These are phyloP conservation scores for Solanum chilense DNA, from an alignment of 257 asterid genomes.

Conservation along the genomic window DNA sequence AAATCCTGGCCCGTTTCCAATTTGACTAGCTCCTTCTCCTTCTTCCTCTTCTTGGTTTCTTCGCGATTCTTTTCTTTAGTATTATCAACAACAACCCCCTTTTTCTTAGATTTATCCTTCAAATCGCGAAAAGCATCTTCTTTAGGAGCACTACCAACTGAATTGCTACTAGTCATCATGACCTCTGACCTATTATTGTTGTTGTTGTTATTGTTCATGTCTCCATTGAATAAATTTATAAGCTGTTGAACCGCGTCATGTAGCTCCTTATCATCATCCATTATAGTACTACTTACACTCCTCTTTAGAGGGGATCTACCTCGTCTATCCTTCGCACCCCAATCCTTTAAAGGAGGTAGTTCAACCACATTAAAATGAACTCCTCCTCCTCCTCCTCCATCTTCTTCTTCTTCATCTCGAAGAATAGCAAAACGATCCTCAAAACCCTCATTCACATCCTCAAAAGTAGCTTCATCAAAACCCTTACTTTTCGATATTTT, in stretches of 20 bases:
- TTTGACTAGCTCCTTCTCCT: background rate
- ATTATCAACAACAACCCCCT: background rate
- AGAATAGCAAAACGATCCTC: background rate
- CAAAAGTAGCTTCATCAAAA: background rate
- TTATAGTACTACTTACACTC: background rate
- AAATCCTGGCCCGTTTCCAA: background rate
- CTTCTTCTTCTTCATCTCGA: background rate
- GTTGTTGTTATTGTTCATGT: background rate
- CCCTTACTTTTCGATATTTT: background rate
- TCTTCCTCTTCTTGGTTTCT: background rate
- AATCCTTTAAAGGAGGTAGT: background rate
- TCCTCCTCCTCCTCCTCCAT: background rate
- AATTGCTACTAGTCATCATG: background rate
- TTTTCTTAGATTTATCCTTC: background rate
- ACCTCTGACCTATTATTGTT: background rate
- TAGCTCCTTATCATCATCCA: background rate
- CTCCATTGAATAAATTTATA: constrained; percentile 1
- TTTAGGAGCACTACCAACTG: background rate
- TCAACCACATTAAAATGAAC: background rate
- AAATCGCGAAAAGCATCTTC: background rate
- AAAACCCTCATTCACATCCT: background rate
- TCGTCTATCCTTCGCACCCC: constrained; percentile 23
- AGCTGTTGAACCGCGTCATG: constrained; percentile 10
- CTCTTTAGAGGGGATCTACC: constrained; percentile 6
- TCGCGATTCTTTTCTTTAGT: background rate